Base-by-base conservation (phyloP, 2,329 filamentous ascomycete genomes). In the Rutstroemia sydowiana region DNA sequence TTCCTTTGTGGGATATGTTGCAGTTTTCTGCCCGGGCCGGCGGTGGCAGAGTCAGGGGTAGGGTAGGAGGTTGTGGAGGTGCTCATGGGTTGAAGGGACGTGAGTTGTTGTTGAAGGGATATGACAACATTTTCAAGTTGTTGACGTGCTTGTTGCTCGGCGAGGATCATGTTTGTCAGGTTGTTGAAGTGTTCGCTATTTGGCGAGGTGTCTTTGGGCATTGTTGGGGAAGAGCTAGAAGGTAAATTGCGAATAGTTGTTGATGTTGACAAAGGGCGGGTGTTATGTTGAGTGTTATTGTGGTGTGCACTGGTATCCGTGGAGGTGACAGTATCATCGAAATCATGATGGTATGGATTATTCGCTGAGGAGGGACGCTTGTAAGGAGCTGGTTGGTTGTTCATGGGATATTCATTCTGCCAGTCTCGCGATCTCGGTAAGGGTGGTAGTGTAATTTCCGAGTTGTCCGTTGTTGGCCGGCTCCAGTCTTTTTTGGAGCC, bases 111-210 rank as follows among this genome's bases (percentile, higher is more conserved):
- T 43, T 65, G 60, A 5, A 85, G 69, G 39, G 71, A 74, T 51
- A 71, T 75, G 30, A 84, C 77, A 52, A 82, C 73, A 1, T 70
- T 67, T 62, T 84, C 81, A 4, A 85, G 72, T 3, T 73, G 69
- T 51, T 75, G 70, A 5, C 81, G 73, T 5, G 77, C 76, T 1
- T 72, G 71, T 23, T 79, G 77, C 62, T 85, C 81, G 1, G 72
- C 71, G 52, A 81, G 72, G 23, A 84, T 69, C 51, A 83, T 70
- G 14, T 73, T 70, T 26, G 75, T 63, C 14, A 84, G 68, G 2
- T 70, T 72, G 6, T 70, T 69, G 55, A 77, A 78, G 45, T 78
- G 73, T 45, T 79, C 74, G 64, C 18, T 71, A 55, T 62, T 61
- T 53, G 62, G 20, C 61, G 60, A 14, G 55, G 58, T 37, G 57